Evolutionary conservation across 306 rosid genomes (phyloP), one percentile per base, ranked within the genome.

Genomic region (Acacia crassicarpa): DNA sequence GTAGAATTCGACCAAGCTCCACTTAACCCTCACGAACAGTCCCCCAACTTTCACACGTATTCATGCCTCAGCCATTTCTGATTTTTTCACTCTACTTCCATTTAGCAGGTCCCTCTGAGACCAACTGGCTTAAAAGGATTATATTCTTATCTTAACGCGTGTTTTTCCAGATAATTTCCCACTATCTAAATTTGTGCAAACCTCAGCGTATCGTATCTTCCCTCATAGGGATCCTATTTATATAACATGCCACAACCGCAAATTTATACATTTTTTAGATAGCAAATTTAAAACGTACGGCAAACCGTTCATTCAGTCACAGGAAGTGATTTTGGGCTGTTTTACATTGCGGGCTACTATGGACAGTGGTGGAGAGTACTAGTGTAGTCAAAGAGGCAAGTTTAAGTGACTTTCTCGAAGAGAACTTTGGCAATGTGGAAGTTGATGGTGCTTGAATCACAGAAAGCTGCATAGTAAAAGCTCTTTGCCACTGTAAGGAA

Each of bases 341-440:
- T 1, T 22, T 6, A 23, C 35, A 69, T 73, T 20, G 35, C 13
- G 4, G 70, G 65, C 13, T 22, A 32, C 65, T 74, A 81, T 74
- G 48, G 30, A 84, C 84, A 86, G 12, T 23, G 63, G 69, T 43
- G 79, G 41, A 17, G 65, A 59, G 0, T 19, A 46, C 25, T 16
- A 65, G 48, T 38, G 17, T 8, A 32, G 38, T 13, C 45, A 67
- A 48, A 9, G 4, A 22, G 56, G 44, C 49, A 30, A 73, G 40
- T 67, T 90, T 76, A 93, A 54, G 80, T 68, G 20, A 90, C 92
- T 90, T 89, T 84, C 86, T 95, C 90, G 77, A 92, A 95, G 56
- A 93, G 93, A 56, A 92, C 98, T 90, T 88, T 88, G 48, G 90
- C 88, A 45, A 93, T 86, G 86, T 93, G 99, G 82, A 81, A 78